Base-by-base conservation (phyloP, 2,329 filamentous ascomycete genomes). In the Cladosporium sp. region DNA sequence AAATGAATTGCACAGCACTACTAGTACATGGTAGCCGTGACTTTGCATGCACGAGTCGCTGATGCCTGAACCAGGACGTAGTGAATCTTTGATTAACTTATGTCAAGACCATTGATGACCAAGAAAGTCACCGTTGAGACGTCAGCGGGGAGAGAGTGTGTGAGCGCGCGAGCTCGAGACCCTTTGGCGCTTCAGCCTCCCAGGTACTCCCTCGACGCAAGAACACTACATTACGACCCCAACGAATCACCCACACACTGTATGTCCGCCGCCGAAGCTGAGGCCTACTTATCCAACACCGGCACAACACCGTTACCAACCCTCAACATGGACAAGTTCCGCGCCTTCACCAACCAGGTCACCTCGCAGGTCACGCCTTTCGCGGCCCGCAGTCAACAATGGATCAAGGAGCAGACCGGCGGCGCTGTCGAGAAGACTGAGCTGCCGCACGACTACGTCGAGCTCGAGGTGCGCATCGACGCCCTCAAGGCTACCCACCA, bases 401-500 rank as follows among this genome's bases (percentile, higher is more conserved):
- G 93, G 80, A 90, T 96, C 74, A 97, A 96, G 81, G 94, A 99
- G 78, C 92, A 97, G 78, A 84, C 97, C 61, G 94, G 94, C 52
- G 90, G 95, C 77, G 90, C 86, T 61, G 92, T 96, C 65, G 94
- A 97, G 75, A 97, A 96, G 91, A 99, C 94, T 63, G 89, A 97
- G 78, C 90, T 99, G 42, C 94, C 94, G 45, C 88, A 92, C 66
- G 94, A 97, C 77, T 99, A 99, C 77, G 90, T 97, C 73, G 92
- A 97, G 76, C 88, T 99, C 61, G 94, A 99, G 84, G 97, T 97
- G 84, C 88, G 93, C 65, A 91, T 97, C 70, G 94, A 99, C 84
- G 94, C 94, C 59, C 81, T 99, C 72, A 97, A 96, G 82, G 86
- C 89, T 72, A 94, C 96, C 60, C 94, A 99, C 77, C 91, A 96